phyloP scores from a whole-genome alignment of 805 yeast genomes.

The Jamesozyma spencerorum region DNA sequence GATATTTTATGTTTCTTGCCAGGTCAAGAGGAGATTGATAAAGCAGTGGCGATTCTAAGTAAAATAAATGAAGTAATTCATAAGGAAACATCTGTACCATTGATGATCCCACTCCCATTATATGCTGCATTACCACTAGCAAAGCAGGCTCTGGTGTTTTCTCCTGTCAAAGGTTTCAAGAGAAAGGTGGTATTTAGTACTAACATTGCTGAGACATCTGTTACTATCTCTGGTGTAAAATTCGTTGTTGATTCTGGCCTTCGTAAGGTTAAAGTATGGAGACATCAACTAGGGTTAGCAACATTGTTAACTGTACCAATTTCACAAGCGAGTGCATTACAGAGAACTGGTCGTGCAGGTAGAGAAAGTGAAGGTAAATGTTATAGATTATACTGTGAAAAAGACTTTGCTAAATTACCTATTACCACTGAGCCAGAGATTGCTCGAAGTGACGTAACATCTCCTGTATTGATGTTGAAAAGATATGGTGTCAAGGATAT shows the following conservation, averaged over 20 bases:
- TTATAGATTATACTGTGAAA: constrained; percentile 71
- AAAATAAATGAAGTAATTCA: constrained; percentile 59
- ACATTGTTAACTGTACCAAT: constrained; percentile 86
- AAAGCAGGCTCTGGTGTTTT: constrained; percentile 75
- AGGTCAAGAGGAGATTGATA: constrained; percentile 96
- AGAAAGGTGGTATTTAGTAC: constrained; percentile 88
- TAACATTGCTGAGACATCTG: constrained; percentile 95
- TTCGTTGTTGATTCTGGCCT: constrained; percentile 91
- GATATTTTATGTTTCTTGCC: constrained; percentile 89
- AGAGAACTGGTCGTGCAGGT: constrained; percentile 98
- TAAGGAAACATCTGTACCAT: constrained; percentile 52
- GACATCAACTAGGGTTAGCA: constrained; percentile 86
- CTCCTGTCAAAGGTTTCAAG: constrained; percentile 49
- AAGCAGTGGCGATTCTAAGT: constrained; percentile 54
- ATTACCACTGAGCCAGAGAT: constrained; percentile 91
- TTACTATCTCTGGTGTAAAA: constrained; percentile 89
- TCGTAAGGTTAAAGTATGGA: constrained; percentile 90
- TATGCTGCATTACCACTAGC: constrained; percentile 90
- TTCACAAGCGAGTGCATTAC: constrained; percentile 89
- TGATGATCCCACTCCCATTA: constrained; percentile 68
- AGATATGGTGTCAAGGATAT: constrained; percentile 76
- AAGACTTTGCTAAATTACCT: constrained; percentile 52
- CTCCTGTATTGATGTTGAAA: constrained; percentile 78
- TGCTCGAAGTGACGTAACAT: constrained; percentile 71
- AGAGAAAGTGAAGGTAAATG: constrained; percentile 92